These are phyloP conservation scores for Pneumocystis sp. DNA, from an alignment of 1,139 yeast genomes.

Conservation along the genomic window DNA sequence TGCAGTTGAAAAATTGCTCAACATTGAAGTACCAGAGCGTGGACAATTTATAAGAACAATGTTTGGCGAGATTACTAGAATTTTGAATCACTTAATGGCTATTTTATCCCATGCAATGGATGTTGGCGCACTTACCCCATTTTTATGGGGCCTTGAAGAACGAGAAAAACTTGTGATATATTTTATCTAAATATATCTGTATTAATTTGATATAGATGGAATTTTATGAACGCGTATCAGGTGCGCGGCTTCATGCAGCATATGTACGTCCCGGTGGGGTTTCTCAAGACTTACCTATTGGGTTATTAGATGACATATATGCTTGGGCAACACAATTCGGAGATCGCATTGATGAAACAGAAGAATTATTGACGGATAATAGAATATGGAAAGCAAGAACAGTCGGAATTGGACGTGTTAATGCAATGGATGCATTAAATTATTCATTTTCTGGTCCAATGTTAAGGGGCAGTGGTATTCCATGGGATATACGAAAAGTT, in stretches of 20 bases:
- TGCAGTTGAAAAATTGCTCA: constrained; percentile 73
- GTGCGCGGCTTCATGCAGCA: constrained; percentile 81
- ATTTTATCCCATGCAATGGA: constrained; percentile 84
- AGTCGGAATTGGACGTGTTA: constrained; percentile 59
- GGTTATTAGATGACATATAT: constrained; percentile 74
- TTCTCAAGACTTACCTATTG: constrained; percentile 73
- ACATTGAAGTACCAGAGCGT: constrained; percentile 72
- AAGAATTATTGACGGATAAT: constrained; percentile 77
- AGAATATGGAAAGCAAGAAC: constrained; percentile 91
- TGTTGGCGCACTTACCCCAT: constrained; percentile 87
- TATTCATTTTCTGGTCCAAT: constrained; percentile 73
- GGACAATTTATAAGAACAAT: constrained; percentile 73
- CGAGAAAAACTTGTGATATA: constrained; percentile 38
- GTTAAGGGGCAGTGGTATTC: constrained; percentile 84
- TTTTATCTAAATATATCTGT: background rate
- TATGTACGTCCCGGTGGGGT: constrained; percentile 91
- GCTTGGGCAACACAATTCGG: constrained; percentile 97
- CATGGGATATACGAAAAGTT: constrained; percentile 72
- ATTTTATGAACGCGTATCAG: constrained; percentile 79
- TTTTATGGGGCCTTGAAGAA: constrained; percentile 90
- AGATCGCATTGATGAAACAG: constrained; percentile 81
- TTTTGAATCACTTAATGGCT: constrained; percentile 77
- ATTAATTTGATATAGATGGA: constrained; percentile 48
- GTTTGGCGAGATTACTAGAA: constrained; percentile 77
- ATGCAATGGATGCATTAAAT: constrained; percentile 78